Conservation (phyloP, 371 early-diverging fungal species). For the Saksenaea oblongispora region DNA sequence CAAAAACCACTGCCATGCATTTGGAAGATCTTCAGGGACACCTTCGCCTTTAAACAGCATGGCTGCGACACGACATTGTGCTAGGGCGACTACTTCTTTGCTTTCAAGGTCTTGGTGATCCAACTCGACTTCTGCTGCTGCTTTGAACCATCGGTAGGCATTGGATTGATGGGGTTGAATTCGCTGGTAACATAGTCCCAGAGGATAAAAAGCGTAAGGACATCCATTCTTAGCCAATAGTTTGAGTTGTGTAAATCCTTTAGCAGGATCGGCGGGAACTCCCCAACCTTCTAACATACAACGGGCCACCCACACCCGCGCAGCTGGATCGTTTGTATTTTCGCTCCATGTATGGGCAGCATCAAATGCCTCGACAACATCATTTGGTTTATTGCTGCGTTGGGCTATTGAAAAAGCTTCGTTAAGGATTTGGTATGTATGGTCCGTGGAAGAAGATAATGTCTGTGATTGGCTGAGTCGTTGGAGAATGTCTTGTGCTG, state of each 20-base stretch:
- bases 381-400: conserved; percentile 14
- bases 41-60: conserved; percentile 20
- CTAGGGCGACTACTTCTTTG: conserved; percentile 25
- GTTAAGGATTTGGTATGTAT: conserved; percentile 15
- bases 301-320: conserved; percentile 41
- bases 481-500: not conserved
- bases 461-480: not conserved
- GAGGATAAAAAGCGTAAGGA: conserved; percentile 43
- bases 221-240: conserved; percentile 28
- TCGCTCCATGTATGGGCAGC: conserved; percentile 33
- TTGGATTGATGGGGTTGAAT: not conserved
- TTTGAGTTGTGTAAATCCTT: conserved; percentile 34
- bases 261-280: conserved; percentile 19
- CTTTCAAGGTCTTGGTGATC: conserved; percentile 63
- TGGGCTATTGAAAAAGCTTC: conserved; percentile 22
- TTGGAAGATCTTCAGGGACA: conserved; percentile 10
- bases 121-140: conserved; percentile 67
- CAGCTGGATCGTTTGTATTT: conserved; percentile 26
- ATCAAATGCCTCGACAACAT: conserved; percentile 31
- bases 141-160: conserved; percentile 67
- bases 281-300: conserved; percentile 50
- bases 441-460: not conserved
- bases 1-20: conserved; percentile 26
- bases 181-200: conserved; percentile 38
- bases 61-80: conserved; percentile 26